These are phyloP conservation scores for Oryza brachyantha DNA, from an alignment of 176 grass and related monocot genomes.

Conservation along the genomic window DNA sequence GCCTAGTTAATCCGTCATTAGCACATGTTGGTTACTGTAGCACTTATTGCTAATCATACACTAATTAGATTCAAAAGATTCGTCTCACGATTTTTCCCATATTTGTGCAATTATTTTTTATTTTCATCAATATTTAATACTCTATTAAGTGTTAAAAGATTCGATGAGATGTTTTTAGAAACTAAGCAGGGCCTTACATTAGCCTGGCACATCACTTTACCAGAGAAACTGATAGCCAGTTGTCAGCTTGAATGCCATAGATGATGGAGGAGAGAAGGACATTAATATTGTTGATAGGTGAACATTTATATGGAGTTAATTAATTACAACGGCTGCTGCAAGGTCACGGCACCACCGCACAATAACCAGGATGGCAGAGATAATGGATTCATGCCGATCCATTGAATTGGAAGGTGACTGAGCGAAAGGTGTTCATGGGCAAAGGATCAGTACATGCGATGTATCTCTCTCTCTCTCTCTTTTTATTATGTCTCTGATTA, in stretches of 20 bases:
- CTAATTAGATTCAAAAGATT: too few relatives aligned
- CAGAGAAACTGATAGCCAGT: background rate
- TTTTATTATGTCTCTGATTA: background rate
- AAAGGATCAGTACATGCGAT: too few relatives aligned
- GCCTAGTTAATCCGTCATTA: too few relatives aligned
- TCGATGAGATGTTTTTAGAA: too few relatives aligned
- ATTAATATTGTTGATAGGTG: background rate
- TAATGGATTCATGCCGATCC: background rate
- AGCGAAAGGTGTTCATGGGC: background rate
- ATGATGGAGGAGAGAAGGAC: background rate
- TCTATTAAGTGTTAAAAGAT: too few relatives aligned
- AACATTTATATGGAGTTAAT: conserved; percentile 19
- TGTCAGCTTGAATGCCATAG: conserved; percentile 4
- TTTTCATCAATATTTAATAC: too few relatives aligned
- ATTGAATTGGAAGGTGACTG: conserved; percentile 4
- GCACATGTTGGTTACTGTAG: too few relatives aligned
- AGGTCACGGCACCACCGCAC: background rate
- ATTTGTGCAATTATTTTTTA: too few relatives aligned
- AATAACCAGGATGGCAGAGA: background rate
- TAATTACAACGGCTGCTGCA: background rate
- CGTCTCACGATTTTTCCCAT: too few relatives aligned
- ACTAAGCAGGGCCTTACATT: too few relatives aligned
- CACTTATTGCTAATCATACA: too few relatives aligned
- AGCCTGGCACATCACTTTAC: background rate
- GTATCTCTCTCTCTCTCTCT: background rate